Evolutionary conservation across 305 asterid species (phyloP).

Genomic region (Fraxinus nigra): DNA sequence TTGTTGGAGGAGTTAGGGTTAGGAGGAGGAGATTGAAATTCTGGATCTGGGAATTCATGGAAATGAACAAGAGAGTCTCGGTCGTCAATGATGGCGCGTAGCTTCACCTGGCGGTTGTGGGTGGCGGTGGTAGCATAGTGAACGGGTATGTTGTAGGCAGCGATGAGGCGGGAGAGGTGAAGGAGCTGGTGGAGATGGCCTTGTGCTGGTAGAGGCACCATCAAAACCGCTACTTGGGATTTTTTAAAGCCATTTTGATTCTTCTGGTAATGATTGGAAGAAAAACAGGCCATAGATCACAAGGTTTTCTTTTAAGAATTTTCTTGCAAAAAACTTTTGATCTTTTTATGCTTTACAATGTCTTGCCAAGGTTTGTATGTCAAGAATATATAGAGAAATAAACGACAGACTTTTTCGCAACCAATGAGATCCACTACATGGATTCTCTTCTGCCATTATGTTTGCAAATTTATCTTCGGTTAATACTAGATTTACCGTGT

Average conservation of each 20-base stretch:
- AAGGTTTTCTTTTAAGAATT: neutral
- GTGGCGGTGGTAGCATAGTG: constrained; percentile 29
- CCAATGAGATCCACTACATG: too few relatives aligned
- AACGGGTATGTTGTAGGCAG: constrained; percentile 33
- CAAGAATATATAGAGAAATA: neutral
- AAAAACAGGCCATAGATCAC: neutral
- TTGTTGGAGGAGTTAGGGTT: constrained; percentile 33
- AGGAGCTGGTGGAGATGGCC: constrained; percentile 51
- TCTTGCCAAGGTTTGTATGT: neutral
- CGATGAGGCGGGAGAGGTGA: constrained; percentile 38
- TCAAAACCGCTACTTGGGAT: constrained; percentile 17
- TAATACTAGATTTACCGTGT: too few relatives aligned
- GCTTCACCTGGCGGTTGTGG: constrained; percentile 40
- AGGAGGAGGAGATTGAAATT: constrained; percentile 36
- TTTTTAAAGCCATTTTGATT: neutral
- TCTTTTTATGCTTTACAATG: neutral
- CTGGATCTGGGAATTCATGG: constrained; percentile 35
- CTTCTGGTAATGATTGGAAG: neutral
- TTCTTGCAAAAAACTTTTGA: neutral
- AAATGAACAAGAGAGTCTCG: constrained; percentile 18
- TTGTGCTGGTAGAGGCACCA: constrained; percentile 47
- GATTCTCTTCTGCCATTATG: too few relatives aligned
- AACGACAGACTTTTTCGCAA: too few relatives aligned
- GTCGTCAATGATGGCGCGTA: neutral
- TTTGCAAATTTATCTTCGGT: too few relatives aligned